These are phyloP conservation scores for Capillidium rhysosporum DNA, from an alignment of 371 early-diverging fungal species.

Conservation along the genomic window DNA sequence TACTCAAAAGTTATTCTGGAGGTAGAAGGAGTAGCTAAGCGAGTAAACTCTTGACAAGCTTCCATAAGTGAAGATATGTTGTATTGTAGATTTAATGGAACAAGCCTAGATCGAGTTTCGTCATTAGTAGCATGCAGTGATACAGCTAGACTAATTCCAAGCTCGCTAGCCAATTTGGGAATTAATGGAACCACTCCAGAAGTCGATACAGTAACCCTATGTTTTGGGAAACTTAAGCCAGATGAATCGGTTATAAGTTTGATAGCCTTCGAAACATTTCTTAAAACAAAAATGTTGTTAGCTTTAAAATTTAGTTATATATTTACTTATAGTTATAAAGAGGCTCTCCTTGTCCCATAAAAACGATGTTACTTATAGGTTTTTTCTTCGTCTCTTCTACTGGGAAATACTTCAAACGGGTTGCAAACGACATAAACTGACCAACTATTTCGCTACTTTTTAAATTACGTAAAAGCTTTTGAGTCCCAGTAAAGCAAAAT, in stretches of 20 bases:
- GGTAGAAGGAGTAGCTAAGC: conserved; percentile 16
- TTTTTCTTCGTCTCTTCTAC: conserved; percentile 16
- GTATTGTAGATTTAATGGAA: conserved; percentile 74
- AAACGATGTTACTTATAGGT: conserved; percentile 60
- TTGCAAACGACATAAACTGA: conserved; percentile 59
- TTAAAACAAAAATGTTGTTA: neutral
- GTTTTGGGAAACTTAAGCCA: conserved; percentile 43
- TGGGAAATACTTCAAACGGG: conserved; percentile 31
- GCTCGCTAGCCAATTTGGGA: conserved; percentile 44
- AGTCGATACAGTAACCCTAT: conserved; percentile 69
- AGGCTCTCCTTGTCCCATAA: conserved; percentile 89
- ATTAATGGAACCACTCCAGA: conserved; percentile 77
- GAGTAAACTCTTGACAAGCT: conserved; percentile 42
- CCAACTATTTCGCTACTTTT: conserved; percentile 68
- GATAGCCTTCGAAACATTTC: conserved; percentile 51
- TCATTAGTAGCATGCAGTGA: conserved; percentile 78
- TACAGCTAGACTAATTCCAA: conserved; percentile 65
- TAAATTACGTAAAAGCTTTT: conserved; percentile 55
- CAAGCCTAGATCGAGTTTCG: conserved; percentile 48
- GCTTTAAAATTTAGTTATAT: neutral
- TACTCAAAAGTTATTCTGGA: conserved; percentile 58
- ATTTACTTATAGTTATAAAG: conserved; percentile 51
- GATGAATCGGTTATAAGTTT: conserved; percentile 43
- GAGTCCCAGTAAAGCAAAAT: conserved; percentile 88
- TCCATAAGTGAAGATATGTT: conserved; percentile 42